Evolutionary conservation across 2,329 filamentous ascomycete species (phyloP), one percentile per base, ranked within the genome.

Genomic region (Fusarium pilosicola): DNA sequence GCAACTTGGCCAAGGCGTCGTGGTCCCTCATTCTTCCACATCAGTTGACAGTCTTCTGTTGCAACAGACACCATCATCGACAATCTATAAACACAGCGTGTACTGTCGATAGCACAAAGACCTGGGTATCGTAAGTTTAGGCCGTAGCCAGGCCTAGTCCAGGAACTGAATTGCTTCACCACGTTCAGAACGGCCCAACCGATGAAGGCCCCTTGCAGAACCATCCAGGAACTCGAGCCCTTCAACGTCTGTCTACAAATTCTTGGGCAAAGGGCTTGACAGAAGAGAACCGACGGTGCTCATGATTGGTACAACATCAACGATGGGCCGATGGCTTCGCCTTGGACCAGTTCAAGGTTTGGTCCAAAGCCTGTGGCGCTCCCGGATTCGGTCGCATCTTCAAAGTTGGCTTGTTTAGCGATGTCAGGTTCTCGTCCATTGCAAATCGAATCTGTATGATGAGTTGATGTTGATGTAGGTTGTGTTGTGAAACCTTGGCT

Each of bases 241-340:
- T 76, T 89, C 32, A 84, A 83, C 57, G 76, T 84, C 39, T 77
- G 88, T 34, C 86, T 86, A 2, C n/a, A 20, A 41, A 52, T 18
- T 38, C 14, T 39, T 71, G 11, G n/a, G 52, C 12, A 38, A 11
- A 39, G 34, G 46, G 42, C 54, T 52, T 69, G 42, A 20, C 49
- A 66, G 49, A 49, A 32, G 36, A 64, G 30, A 28, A 55, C 62
- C 38, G 42, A 44, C 46, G 44, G 56, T 61, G 58, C 46, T 41
- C 18, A 36, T 71, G 57, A 65, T 66, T 62, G 60, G 68, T 32
- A 59, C 56, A n/a, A 49, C 28, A 22, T 26, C 24, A 15, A 42
- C 28, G 30, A 74, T 34, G 32, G 32, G 32, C 32, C 32, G 32
- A 34, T 57, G 52, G 54, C 61, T 59, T 67, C 32, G 15, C 14